Percentiles rank a stretch among this genome's conserved stretches.
Conservation (phyloP, 2,329 filamentous ascomycete species). For the Ambrosiella xylebori region DNA sequence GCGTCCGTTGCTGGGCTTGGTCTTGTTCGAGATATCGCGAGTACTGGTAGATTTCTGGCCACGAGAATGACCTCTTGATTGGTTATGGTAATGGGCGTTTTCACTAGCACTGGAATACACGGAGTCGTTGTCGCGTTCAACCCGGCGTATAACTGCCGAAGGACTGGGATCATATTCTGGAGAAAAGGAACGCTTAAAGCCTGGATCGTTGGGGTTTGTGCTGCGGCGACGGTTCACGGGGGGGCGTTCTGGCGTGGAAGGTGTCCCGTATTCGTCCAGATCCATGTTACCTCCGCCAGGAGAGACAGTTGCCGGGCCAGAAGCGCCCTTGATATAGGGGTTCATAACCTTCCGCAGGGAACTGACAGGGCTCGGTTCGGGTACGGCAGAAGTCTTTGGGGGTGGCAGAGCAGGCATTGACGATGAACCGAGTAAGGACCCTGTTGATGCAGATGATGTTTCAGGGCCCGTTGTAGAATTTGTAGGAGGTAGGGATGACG, state of each 20-base stretch:
- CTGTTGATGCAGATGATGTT: neutral
- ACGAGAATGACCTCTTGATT: neutral
- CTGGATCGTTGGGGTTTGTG: constrained; percentile 10
- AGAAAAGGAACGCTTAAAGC: constrained; percentile 45
- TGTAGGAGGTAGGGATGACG: neutral
- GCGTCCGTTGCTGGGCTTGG: constrained; percentile 19
- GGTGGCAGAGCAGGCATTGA: constrained; percentile 21
- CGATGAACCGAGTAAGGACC: neutral
- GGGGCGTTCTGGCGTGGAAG: constrained; percentile 10
- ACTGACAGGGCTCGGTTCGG: constrained; percentile 48
- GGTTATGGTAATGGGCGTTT: neutral
- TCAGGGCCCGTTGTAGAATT: neutral
- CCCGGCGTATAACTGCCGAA: constrained; percentile 52
- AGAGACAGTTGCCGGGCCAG: constrained; percentile 1
- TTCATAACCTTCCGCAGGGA: constrained; percentile 78
- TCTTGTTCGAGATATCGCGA: constrained; percentile 22
- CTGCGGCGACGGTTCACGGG: constrained; percentile 4
- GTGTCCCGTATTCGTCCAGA: constrained; percentile 8
- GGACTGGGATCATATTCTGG: constrained; percentile 58
- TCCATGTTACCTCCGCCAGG: constrained; percentile 2
- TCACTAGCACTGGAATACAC: constrained; percentile 14
- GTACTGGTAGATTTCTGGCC: constrained; percentile 9
- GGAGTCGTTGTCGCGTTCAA: constrained; percentile 30
- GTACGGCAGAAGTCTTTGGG: constrained; percentile 20
- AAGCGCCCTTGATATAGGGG: constrained; percentile 44